Percentiles rank a stretch among this genome's conserved stretches.
phyloP scores from a whole-genome alignment of 2,329 filamentous ascomycete genomes.

The Raffaelea ambrosiae region DNA sequence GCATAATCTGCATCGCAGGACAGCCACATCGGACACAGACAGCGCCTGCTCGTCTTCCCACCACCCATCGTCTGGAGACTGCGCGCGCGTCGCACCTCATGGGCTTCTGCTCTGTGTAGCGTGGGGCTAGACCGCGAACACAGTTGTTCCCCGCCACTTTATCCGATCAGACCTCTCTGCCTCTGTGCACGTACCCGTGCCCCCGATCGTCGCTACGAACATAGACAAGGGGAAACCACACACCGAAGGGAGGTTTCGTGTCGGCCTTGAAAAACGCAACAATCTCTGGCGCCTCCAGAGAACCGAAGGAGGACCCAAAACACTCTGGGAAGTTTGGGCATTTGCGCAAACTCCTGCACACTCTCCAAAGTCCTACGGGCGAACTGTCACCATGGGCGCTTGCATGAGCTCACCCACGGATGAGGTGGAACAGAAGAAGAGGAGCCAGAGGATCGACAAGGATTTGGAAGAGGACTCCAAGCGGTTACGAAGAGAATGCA shows the following conservation, averaged over 20 bases:
- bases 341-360: background rate
- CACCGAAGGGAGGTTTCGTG: no score
- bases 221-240: no score
- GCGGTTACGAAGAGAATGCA: slow-evolving; percentile 92
- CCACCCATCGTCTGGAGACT: no score
- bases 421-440: slow-evolving; percentile 88
- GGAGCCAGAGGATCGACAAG: slow-evolving; percentile 91
- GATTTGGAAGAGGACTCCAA: slow-evolving; percentile 90
- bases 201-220: background rate
- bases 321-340: no score
- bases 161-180: background rate
- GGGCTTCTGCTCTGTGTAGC: slow-evolving; percentile 5
- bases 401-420: slow-evolving; percentile 87
- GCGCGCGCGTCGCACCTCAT: background rate
- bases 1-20: no score
- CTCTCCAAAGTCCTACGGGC: background rate
- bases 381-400: slow-evolving; percentile 59
- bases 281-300: no score
- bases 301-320: no score
- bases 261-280: no score
- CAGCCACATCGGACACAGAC: no score
- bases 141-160: background rate
- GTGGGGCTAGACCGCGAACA: slow-evolving; percentile 4
- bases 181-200: background rate
- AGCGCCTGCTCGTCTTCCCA: no score